These are phyloP conservation scores for Cardamine chenopodiifolia DNA, from an alignment of 345 rosid genomes.

Conservation along the genomic window DNA sequence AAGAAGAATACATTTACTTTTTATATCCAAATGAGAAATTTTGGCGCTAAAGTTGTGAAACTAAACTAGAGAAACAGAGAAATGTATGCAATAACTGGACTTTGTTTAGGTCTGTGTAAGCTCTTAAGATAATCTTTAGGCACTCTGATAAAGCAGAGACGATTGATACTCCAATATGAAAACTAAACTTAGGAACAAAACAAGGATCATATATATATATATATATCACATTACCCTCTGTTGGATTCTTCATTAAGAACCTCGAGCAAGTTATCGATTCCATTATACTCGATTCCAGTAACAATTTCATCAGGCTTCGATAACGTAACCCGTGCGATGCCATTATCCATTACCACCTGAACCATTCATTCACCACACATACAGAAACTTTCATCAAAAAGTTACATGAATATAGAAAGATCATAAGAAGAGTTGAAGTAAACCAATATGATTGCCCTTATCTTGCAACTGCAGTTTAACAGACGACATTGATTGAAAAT, in stretches of 20 bases:
- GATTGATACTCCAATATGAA: not conserved
- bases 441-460: slow-evolving; percentile 43
- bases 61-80: not conserved
- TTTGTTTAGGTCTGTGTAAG: not conserved
- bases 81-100: slow-evolving; percentile 13
- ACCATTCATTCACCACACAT: slow-evolving; percentile 28
- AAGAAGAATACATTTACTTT: not conserved
- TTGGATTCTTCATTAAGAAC: slow-evolving; percentile 71
- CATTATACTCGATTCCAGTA: slow-evolving; percentile 64
- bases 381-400: not conserved
- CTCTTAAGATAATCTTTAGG: not conserved
- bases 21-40: not conserved
- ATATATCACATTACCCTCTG: slow-evolving; percentile 76
- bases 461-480: slow-evolving; percentile 32
- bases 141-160: too few species aligned
- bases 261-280: slow-evolving; percentile 86
- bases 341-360: slow-evolving; percentile 87
- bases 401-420: slow-evolving; percentile 7
- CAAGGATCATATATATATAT: not conserved
- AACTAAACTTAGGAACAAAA: not conserved
- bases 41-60: not conserved
- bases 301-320: slow-evolving; percentile 84
- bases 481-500: slow-evolving; percentile 36
- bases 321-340: slow-evolving; percentile 65
- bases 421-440: slow-evolving; percentile 10